Conservation (phyloP, 768 basidiomycete genomes). For the Calocybe indica region DNA sequence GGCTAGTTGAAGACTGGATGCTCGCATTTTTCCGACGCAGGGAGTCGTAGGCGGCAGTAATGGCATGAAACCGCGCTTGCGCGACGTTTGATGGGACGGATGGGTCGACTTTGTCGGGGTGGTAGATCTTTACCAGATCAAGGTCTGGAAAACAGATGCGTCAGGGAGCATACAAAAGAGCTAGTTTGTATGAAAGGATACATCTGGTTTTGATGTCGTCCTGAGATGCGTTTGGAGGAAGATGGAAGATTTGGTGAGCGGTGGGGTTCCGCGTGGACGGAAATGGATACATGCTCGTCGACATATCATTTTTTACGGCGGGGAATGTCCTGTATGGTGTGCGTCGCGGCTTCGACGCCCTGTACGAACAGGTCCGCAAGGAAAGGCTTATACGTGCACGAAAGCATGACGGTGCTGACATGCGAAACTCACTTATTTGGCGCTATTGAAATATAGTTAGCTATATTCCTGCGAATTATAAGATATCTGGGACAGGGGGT, state of each 20-base stretch:
- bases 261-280: conserved; percentile 45
- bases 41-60: conserved; percentile 61
- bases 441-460: too few relatives aligned
- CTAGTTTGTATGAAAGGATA: conserved; percentile 11
- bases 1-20: too few relatives aligned
- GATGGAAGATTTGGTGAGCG: conserved; percentile 60
- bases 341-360: too few relatives aligned
- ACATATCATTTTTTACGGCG: too few relatives aligned
- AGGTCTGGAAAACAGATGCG: conserved; percentile 44
- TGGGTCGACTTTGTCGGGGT: conserved; percentile 57
- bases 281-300: conserved; percentile 37
- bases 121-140: conserved; percentile 75
- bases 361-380: too few relatives aligned
- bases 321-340: too few relatives aligned
- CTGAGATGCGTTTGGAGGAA: conserved; percentile 45
- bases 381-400: too few relatives aligned
- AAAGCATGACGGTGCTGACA: too few relatives aligned
- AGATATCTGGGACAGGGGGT: too few relatives aligned
- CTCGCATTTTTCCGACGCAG: conserved; percentile 38
- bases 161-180: background rate
- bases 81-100: conserved; percentile 39
- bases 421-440: too few relatives aligned
- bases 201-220: conserved; percentile 54
- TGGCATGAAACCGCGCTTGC: conserved; percentile 64
- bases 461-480: too few relatives aligned